Base-by-base conservation (phyloP, 495 filamentous ascomycete species). In the Aspergillus diversus region DNA sequence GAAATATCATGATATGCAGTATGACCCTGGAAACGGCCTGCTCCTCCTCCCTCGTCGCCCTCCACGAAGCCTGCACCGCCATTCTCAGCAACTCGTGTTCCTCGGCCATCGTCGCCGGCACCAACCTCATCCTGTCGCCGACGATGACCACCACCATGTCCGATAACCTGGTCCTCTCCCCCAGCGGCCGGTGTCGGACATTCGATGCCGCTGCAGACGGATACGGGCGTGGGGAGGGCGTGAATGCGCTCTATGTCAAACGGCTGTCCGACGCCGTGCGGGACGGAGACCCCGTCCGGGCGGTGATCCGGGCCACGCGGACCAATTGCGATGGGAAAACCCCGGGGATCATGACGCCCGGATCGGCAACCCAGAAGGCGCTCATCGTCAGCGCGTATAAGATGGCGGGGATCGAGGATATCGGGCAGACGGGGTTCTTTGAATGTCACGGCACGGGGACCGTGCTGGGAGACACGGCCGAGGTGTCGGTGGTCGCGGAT, bases 161-260 rank as follows among this genome's bases (percentile, higher is more conserved):
- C 0, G 67, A 76, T 2, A 54, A 69, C 11, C 53, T 52, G 8
- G 71, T 75, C 3, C 31, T 81, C 11, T 74, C 69, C 12, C 57
- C 69, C 0, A 66, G 62, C 8, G 69, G 70, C 0, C 52, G 61
- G 8, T 90, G 83, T 46, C 78, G 84, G 60, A 83, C 84, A 0
- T 93, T 89, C 61, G 86, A 89, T 66, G 75, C 77, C 0, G 60
- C 73, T 5, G 90, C 87, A 0, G 81, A 87, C 62, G 90, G 90
- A 0, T 92, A 88, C 67, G 87, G 75, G 0, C 79, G 89, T 15
- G 90, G 81, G 5, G 90, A 92, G 65, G 78, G 70, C 0, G 69
- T 81, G 15, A 70, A 55, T 32, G 74, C 73, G 0, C 39, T 83
- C 1, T 74, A 71, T 16, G 35, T 84, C 12, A 83, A 80, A 52